phyloP scores from a whole-genome alignment of 768 basidiomycete species.

The Nidularia pulvinata region DNA sequence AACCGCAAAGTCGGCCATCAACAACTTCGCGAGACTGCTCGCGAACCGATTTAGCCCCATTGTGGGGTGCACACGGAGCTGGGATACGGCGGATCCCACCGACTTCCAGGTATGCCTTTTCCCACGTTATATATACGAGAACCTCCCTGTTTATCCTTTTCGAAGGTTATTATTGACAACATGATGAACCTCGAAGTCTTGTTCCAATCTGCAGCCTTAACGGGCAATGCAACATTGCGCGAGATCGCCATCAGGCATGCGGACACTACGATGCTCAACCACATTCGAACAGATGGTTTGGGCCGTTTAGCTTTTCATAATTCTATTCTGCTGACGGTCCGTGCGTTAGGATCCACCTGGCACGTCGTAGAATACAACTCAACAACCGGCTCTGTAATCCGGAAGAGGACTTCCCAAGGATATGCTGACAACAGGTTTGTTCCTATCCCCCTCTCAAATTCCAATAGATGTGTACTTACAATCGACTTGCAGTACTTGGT shows the following conservation, averaged over 20 bases:
- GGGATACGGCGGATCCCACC: slow-evolving; percentile 58
- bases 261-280: slow-evolving; percentile 65
- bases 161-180: slow-evolving; percentile 70
- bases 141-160: background rate
- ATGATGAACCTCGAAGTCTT: slow-evolving; percentile 80
- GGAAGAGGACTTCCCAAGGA: slow-evolving; percentile 59
- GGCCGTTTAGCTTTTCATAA: background rate
- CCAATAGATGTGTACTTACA: background rate
- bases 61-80: slow-evolving; percentile 73
- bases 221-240: slow-evolving; percentile 55
- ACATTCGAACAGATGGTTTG: slow-evolving; percentile 63
- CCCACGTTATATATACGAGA: background rate
- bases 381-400: slow-evolving; percentile 60
- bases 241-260: slow-evolving; percentile 67
- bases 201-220: slow-evolving; percentile 57
- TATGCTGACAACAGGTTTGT: slow-evolving; percentile 48
- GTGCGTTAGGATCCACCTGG: slow-evolving; percentile 42
- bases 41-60: slow-evolving; percentile 55
- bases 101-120: slow-evolving; percentile 47
- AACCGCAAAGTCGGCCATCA: slow-evolving; percentile 55
- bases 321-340: background rate
- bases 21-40: slow-evolving; percentile 54
- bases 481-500: slow-evolving; percentile 56
- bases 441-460: background rate
- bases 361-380: slow-evolving; percentile 71